Evolutionary conservation across 148 eudicot genomes (phyloP).

Genomic region (Tetragonia tetragonoides): DNA sequence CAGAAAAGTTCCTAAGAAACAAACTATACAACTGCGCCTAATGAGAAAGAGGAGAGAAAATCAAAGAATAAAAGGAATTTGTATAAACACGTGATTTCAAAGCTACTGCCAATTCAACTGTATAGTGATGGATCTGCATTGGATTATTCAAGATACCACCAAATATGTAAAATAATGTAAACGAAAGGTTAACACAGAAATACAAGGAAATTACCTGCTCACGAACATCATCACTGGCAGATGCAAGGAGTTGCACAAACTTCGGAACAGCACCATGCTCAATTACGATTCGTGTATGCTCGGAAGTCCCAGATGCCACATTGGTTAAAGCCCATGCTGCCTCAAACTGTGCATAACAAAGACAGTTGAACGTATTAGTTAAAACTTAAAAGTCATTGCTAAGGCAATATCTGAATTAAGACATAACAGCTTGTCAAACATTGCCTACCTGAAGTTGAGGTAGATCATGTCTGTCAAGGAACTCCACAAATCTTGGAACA

Average conservation of each 20-base stretch:
- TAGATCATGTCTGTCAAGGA: slow-evolving; percentile 72
- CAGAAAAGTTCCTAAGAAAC: not conserved
- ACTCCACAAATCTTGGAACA: slow-evolving; percentile 80
- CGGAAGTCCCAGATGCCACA: slow-evolving; percentile 95
- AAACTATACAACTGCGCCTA: not conserved
- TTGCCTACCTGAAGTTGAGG: slow-evolving; percentile 83
- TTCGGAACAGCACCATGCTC: slow-evolving; percentile 84
- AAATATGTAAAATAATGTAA: not conserved
- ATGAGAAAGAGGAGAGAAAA: not conserved
- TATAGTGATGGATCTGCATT: not conserved
- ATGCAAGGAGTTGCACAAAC: slow-evolving; percentile 80
- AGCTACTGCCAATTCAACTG: not conserved
- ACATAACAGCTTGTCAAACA: not conserved
- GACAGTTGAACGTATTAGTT: not conserved
- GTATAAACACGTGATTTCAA: not conserved
- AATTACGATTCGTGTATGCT: slow-evolving; percentile 84
- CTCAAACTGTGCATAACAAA: slow-evolving; percentile 57
- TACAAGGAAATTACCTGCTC: slow-evolving; percentile 57
- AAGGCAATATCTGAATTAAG: not conserved
- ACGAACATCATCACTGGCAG: slow-evolving; percentile 91
- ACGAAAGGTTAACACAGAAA: not conserved
- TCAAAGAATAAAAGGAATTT: not conserved
- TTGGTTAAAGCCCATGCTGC: slow-evolving; percentile 98
- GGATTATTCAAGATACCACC: not conserved
- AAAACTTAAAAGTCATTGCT: not conserved